Evolutionary conservation across 257 asterid species (phyloP), one percentile per base, ranked within the genome.

Genomic region (Lavandula angustifolia): DNA sequence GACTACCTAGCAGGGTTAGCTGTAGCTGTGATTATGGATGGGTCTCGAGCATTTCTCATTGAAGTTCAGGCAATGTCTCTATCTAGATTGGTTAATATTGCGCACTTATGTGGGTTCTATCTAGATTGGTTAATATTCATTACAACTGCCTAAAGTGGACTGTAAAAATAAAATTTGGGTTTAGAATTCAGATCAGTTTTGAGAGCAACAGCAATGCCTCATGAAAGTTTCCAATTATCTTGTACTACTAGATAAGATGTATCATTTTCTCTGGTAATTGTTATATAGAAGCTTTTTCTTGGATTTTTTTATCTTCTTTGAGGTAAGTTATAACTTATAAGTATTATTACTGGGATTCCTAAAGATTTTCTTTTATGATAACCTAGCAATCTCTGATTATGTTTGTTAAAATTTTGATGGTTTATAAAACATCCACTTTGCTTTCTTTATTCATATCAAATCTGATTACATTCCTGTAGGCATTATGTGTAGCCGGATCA

Each of bases 1-100:
- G 94, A 89, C 54, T 74, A 82, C 83, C 73, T 89, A 60, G 99
- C 89, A 6, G 99, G 99, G 43, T 57, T 84, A 62, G 99, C 99
- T 80, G 89, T 89, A 13, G 81, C 99, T 60, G 97, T 89, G 58
- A 72, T 89, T 58, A 54, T 89, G 90, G 97, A 89, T 75, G 97
- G 95, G 62, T 87, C 97, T 52, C 90, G 99, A 33, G 80, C 97
- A 68, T 89, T 89, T 76, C 79, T 89, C 41, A 78, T 92, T 76
- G 96, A 89, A 80, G 77, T 89, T 76, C 97, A 89, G 96, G 98
- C 80, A 68, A 38, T 34, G 3, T 34, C 71, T 73, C 46, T 68
- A 46, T 55, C 41, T 33, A 44, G 58, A 29, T 66, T n/a, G 4
- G 9, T 53, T 40, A 42, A 62, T 31, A 52, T 32, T 35, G 69